Evolutionary conservation across 139 green algal genomes (phyloP), one percentile per base, ranked within the genome.

Genomic region (Astrephomene gubernaculifera): DNA sequence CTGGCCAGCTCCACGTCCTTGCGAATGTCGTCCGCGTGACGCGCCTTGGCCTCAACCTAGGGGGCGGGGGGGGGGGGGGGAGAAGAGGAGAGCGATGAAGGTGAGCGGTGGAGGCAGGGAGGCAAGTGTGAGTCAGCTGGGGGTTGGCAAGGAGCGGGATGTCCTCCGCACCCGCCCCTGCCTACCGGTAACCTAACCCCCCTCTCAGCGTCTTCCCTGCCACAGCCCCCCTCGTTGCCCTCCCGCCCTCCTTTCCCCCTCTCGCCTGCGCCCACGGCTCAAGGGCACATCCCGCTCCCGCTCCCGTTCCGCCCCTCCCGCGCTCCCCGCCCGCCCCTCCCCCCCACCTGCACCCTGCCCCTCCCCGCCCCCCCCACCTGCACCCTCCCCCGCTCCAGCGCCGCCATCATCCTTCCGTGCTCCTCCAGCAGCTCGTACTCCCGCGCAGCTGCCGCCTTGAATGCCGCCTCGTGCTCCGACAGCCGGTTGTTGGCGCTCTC

Each of bases 1-100:
- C 72, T 65, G 17, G 91, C 89, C 36, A 95, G 74, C 88, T 96
- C 93, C 57, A 97, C 82, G 82, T 97, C 91, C 44, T 93, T 92
- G 29, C 85, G 80, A 52, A 96, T 88, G 72, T 95, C 90, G 69
- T 95, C 93, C 19, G 79, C 88, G 57, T 89, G 87, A 1, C 94
- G 88, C 25, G 95, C 92, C 90, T 96, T 95, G 52, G 89, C 75
- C 74, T 95, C 91, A 38, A 87, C 73, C 73, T 87, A 88, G n/a
- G n/a, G n/a, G n/a, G n/a, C n/a, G n/a, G n/a, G n/a, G n/a, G n/a
- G n/a, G n/a, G n/a, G n/a, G n/a, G 17, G 3, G 29, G 61, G 29
- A 19, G 61, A n/a, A n/a, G 5, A 65, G 57, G 57, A 9, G 57
- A 24, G 49, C 49, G 49, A 17, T 17, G 49, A 17, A 17, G 12